Evolutionary conservation across 164 flowering plant species (phyloP), one percentile per base, ranked within the genome.

Genomic region (Nelumbo lutea): DNA sequence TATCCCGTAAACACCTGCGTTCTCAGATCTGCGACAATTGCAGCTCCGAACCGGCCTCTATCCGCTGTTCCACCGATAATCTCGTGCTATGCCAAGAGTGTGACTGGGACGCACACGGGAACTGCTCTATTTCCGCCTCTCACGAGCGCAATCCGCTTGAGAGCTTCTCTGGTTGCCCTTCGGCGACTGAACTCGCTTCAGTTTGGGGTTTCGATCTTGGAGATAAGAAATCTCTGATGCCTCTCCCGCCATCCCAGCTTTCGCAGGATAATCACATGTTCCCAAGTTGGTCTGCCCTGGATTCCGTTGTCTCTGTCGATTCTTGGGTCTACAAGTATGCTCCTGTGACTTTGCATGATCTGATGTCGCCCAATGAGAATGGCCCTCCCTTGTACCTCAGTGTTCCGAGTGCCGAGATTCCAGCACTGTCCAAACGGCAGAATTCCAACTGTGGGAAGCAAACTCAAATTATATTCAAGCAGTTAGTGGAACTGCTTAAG

Each of bases 21-120:
- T 80, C 86, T 0, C 90, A 76, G 84, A 81, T 89, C 86, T 89
- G 91, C 68, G 91, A 89, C 66, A 77, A 78, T 62, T 89, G 91
- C 71, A 39, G 70, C 27, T 78, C 86, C 27, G 77, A 78, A 56
- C 91, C 91, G 0, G 91, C 75, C 6, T 64, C 90, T n/a, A 73
- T 79, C 40, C 80, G 83, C 0, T 87, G 91, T 69, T 59, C 64
- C 15, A 78, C 86, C 9, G 87, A 89, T 61, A 76, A 73, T 62
- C 81, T 89, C 43, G 75, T 79, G n/a, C 80, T 89, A 27, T 89
- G 94, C 61, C 83, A 76, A 13, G 87, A 86, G 15, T 89, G 94
- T 66, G 95, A 91, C 64, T 83, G 81, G 81, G 93, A 89, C 57
- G 81, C 88, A 6, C 96, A 87, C 42, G 86, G 76, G 1, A 75